phyloP scores from a whole-genome alignment of 179 eudicot species.

The Spergularia azorica region DNA sequence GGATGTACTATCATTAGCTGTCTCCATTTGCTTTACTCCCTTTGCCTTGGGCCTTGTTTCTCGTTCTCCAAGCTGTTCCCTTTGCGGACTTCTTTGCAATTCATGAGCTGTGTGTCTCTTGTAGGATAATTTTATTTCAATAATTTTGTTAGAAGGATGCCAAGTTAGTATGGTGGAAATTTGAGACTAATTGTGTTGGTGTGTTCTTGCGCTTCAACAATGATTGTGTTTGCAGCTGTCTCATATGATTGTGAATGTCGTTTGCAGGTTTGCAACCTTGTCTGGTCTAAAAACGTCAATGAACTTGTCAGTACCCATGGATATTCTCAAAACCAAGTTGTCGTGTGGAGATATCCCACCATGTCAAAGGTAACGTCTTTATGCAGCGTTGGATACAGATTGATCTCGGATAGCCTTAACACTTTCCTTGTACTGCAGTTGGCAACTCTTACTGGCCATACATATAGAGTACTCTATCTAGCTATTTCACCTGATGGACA shows the following conservation, averaged over 20 bases:
- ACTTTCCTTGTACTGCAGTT: slow-evolving; percentile 42
- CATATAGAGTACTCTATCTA: slow-evolving; percentile 85
- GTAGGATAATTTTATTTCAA: too few relatives aligned
- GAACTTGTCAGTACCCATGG: slow-evolving; percentile 99
- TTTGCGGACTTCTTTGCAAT: too few relatives aligned
- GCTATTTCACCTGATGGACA: slow-evolving; percentile 95
- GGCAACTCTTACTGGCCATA: slow-evolving; percentile 89
- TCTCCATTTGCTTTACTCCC: too few relatives aligned
- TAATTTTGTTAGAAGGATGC: too few relatives aligned
- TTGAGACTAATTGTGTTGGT: background rate
- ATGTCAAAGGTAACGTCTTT: slow-evolving; percentile 79
- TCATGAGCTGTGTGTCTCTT: too few relatives aligned
- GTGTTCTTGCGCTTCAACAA: background rate
- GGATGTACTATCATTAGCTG: too few relatives aligned
- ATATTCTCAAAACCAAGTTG: slow-evolving; percentile 90
- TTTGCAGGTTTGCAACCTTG: slow-evolving; percentile 93
- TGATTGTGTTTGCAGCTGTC: background rate
- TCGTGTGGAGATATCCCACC: slow-evolving; percentile 92
- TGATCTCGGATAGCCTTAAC: background rate
- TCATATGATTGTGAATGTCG: slow-evolving; percentile 6
- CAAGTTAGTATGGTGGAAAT: too few relatives aligned
- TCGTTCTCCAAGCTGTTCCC: too few relatives aligned
- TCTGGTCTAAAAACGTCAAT: slow-evolving; percentile 91
- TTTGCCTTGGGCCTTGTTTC: too few relatives aligned
- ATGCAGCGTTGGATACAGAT: background rate